These are phyloP conservation scores for Schizophyllum commune DNA, from an alignment of 1,284 basidiomycete genomes.

Conservation along the genomic window DNA sequence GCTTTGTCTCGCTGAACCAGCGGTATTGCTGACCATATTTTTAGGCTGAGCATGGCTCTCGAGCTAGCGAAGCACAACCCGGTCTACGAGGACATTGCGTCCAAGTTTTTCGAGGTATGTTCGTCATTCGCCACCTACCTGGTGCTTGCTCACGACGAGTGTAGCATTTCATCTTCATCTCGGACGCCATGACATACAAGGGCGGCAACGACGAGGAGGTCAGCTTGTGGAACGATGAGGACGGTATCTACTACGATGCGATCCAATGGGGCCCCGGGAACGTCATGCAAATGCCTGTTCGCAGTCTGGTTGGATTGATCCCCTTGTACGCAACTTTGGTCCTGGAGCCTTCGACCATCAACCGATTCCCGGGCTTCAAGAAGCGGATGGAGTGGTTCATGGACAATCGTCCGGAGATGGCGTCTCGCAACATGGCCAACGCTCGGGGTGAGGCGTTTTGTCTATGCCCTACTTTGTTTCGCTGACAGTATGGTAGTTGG, in stretches of 20 bases:
- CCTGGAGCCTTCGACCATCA: conserved; percentile 83
- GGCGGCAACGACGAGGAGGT: conserved; percentile 61
- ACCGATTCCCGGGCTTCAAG: conserved; percentile 94
- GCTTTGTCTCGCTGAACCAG: neutral
- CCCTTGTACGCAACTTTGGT: conserved; percentile 94
- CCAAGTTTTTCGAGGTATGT: conserved; percentile 89
- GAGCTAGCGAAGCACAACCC: conserved; percentile 97
- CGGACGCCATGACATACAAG: conserved; percentile 95
- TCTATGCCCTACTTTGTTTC: conserved; percentile 1
- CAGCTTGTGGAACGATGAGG: conserved; percentile 92
- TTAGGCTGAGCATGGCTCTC: conserved; percentile 90
- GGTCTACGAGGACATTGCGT: conserved; percentile 99
- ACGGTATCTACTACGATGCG: conserved; percentile 98
- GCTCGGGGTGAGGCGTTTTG: conserved; percentile 62
- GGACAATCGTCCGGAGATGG: conserved; percentile 83
- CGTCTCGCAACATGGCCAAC: conserved; percentile 92
- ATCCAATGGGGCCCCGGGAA: conserved; percentile 86
- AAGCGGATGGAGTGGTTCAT: conserved; percentile 99
- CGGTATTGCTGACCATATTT: conserved; percentile 5
- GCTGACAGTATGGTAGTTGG: conserved; percentile 34
- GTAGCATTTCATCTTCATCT: conserved; percentile 92
- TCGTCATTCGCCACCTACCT: conserved; percentile 1
- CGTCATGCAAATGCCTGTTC: conserved; percentile 85
- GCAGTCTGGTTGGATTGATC: conserved; percentile 91
- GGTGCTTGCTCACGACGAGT: conserved; percentile 5